Conservation (phyloP, 2,329 filamentous ascomycete species). For the Phoma sp. region DNA sequence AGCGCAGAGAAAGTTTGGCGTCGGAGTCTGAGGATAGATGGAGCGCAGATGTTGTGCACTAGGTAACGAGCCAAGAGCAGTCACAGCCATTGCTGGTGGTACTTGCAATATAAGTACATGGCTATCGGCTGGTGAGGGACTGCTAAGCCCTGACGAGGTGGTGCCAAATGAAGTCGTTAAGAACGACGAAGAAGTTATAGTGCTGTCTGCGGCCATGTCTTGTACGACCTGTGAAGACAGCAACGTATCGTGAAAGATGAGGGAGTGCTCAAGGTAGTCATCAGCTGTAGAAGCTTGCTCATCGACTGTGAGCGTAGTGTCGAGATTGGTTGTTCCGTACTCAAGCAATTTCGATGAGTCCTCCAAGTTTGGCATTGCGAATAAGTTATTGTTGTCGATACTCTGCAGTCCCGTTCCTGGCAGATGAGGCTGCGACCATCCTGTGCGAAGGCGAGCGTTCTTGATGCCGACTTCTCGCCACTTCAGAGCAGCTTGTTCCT, state of each 20-base stretch:
- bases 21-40: slow-evolving; percentile 80
- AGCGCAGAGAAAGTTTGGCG: slow-evolving; percentile 80
- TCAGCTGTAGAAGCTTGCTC: slow-evolving; percentile 24
- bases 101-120: slow-evolving; percentile 20
- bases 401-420: slow-evolving; percentile 15
- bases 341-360: slow-evolving; percentile 14
- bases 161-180: slow-evolving; percentile 48
- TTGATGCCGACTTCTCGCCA: slow-evolving; percentile 37
- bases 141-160: slow-evolving; percentile 31
- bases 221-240: slow-evolving; percentile 63
- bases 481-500: slow-evolving; percentile 23
- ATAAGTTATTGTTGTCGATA: slow-evolving; percentile 18
- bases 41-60: slow-evolving; percentile 67
- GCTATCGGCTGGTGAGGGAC: slow-evolving; percentile 26
- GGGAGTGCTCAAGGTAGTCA: slow-evolving; percentile 77
- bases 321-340: slow-evolving; percentile 31
- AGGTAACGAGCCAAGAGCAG: slow-evolving; percentile 73
- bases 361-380: slow-evolving; percentile 24
- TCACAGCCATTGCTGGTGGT: slow-evolving; percentile 53
- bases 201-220: slow-evolving; percentile 34
- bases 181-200: slow-evolving; percentile 42
- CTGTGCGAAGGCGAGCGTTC: slow-evolving; percentile 30
- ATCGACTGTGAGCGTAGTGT: slow-evolving; percentile 31
- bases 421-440: slow-evolving; percentile 43
- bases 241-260: slow-evolving; percentile 71